Conservation (phyloP, 768 basidiomycete species). For the Galerina marginata region DNA sequence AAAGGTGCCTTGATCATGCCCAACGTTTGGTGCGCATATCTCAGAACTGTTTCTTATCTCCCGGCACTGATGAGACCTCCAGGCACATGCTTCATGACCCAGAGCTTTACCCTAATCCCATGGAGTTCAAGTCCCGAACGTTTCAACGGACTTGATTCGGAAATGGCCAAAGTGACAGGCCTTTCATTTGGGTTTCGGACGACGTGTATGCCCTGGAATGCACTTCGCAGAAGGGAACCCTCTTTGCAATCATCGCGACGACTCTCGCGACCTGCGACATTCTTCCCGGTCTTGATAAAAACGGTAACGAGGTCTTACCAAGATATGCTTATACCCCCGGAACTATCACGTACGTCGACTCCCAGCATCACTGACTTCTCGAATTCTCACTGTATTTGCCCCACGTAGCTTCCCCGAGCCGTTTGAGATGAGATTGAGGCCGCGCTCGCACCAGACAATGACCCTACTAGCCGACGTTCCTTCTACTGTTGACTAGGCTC, state of each 20-base stretch:
- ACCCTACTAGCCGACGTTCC: constrained; percentile 23
- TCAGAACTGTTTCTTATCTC: not conserved
- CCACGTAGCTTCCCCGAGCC: constrained; percentile 28
- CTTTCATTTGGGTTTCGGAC: constrained; percentile 47
- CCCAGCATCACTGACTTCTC: constrained; percentile 13
- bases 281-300: constrained; percentile 33
- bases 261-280: constrained; percentile 42
- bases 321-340: constrained; percentile 22
- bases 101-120: constrained; percentile 56
- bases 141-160: constrained; percentile 45
- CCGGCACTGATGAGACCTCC: not conserved
- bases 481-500: constrained; percentile 5
- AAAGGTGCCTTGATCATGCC: constrained; percentile 56
- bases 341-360: constrained; percentile 24
- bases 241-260: constrained; percentile 35
- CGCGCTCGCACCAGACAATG: constrained; percentile 26
- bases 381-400: not conserved
- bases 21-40: constrained; percentile 49
- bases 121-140: constrained; percentile 64
- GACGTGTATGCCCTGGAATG: constrained; percentile 52
- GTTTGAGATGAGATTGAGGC: constrained; percentile 24
- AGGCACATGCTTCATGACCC: constrained; percentile 54
- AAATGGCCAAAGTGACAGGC: constrained; percentile 38
- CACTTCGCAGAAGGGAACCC: constrained; percentile 35
- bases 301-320: constrained; percentile 30